Conservation (phyloP, 2,329 filamentous ascomycete species). For the Ramularia collo-cygni region DNA sequence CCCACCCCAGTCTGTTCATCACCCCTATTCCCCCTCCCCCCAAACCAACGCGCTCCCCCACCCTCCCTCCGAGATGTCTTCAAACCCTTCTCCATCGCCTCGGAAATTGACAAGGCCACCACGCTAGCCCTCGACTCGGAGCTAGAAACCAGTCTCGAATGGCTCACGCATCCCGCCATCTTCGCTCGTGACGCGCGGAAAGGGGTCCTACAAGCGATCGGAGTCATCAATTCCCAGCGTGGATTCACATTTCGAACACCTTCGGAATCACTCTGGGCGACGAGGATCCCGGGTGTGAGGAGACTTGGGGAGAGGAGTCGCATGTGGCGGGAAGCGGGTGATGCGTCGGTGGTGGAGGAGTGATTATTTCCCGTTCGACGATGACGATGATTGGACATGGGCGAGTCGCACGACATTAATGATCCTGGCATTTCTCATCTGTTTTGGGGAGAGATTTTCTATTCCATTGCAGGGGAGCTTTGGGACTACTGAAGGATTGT, state of each 20-base stretch:
- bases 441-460: too few relatives aligned
- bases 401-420: too few relatives aligned
- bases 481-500: too few relatives aligned
- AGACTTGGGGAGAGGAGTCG: constrained; percentile 74
- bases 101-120: constrained; percentile 75
- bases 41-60: constrained; percentile 34
- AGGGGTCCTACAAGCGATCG: constrained; percentile 90
- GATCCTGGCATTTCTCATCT: too few relatives aligned
- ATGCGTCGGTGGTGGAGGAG: constrained; percentile 14
- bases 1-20: constrained; percentile 7
- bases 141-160: constrained; percentile 83
- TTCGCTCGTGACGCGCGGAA: constrained; percentile 93
- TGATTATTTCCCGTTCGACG: too few relatives aligned
- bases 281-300: constrained; percentile 72
- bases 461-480: too few relatives aligned
- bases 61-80: constrained; percentile 25
- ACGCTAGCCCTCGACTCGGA: constrained; percentile 86
- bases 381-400: too few relatives aligned
- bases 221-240: constrained; percentile 89
- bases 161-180: constrained; percentile 94
- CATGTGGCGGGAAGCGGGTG: constrained; percentile 77
- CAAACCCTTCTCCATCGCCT: constrained; percentile 51
- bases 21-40: constrained; percentile 2
- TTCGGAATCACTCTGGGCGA: constrained; percentile 83
- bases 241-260: constrained; percentile 89